phyloP scores from a whole-genome alignment of 2,329 filamentous ascomycete species.

The Tothia fuscella region DNA sequence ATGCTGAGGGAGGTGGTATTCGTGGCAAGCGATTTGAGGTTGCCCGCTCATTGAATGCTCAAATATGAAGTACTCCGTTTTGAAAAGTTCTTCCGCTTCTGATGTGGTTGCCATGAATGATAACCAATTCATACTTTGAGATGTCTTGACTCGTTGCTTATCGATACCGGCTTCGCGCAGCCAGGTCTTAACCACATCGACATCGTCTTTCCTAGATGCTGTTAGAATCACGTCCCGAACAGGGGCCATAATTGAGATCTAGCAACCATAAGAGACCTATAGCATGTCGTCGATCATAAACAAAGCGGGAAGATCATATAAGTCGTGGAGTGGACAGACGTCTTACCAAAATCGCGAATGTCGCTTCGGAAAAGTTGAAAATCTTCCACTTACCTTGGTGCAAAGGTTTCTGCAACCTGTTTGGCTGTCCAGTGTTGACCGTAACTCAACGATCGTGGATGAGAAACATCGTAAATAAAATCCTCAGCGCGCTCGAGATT shows the following conservation, averaged over 20 bases:
- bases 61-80: constrained; percentile 29
- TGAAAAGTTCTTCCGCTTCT: constrained; percentile 27
- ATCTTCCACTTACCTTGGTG: constrained; percentile 17
- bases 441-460: constrained; percentile 19
- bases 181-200: constrained; percentile 17
- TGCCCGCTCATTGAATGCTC: constrained; percentile 21
- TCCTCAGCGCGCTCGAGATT: constrained; percentile 16
- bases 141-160: constrained; percentile 5
- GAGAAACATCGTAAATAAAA: constrained; percentile 17
- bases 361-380: no score
- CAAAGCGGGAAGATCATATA: no score
- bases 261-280: no score
- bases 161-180: constrained; percentile 16
- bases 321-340: not conserved
- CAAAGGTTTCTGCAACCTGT: constrained; percentile 19
- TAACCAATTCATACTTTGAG: constrained; percentile 21
- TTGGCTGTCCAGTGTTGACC: constrained; percentile 20
- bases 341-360: no score
- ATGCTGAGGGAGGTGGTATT: constrained; percentile 23
- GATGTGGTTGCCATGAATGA: constrained; percentile 27
- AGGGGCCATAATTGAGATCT: not conserved
- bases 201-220: constrained; percentile 13
- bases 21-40: constrained; percentile 27
- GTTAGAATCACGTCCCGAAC: not conserved
- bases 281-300: no score